Conservation (phyloP, 768 basidiomycete genomes). For the Solioccasus polychromus region DNA sequence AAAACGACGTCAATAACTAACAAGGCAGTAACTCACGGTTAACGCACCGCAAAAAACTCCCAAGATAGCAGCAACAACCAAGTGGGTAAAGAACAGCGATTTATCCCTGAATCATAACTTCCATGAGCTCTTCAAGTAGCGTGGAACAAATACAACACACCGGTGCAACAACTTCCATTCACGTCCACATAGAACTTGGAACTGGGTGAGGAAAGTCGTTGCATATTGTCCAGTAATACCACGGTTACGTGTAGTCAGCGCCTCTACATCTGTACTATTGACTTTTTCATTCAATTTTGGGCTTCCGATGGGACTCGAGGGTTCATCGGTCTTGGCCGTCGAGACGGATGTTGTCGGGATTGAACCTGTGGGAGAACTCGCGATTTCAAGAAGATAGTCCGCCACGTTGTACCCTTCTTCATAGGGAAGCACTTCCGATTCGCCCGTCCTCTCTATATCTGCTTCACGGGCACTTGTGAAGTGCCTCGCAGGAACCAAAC, state of each 20-base stretch:
- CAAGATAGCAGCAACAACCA: conserved; percentile 63
- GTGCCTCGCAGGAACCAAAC: conserved; percentile 63
- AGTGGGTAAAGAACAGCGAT: conserved; percentile 77
- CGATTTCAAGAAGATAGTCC: conserved; percentile 88
- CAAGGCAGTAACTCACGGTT: neutral
- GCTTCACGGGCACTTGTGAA: conserved; percentile 42
- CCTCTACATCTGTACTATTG: conserved; percentile 17
- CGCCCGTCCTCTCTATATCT: conserved; percentile 33
- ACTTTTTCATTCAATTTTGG: conserved; percentile 14
- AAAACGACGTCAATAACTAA: neutral
- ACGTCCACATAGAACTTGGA: conserved; percentile 75
- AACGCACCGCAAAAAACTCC: conserved; percentile 82
- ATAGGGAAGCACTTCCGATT: conserved; percentile 46
- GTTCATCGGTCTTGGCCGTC: conserved; percentile 4
- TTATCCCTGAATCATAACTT: conserved; percentile 56
- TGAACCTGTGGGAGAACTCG: conserved; percentile 52
- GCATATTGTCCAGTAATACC: conserved; percentile 43
- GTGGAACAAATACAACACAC: conserved; percentile 29
- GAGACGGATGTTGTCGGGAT: conserved; percentile 32
- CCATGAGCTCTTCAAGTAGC: neutral
- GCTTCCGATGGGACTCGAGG: neutral
- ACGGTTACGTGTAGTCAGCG: conserved; percentile 15
- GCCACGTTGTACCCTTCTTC: conserved; percentile 88
- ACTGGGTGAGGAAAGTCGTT: conserved; percentile 85
- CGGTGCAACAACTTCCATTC: conserved; percentile 83